phyloP scores from a whole-genome alignment of 73 alveolate species.

The Paramecium primaurelia region DNA sequence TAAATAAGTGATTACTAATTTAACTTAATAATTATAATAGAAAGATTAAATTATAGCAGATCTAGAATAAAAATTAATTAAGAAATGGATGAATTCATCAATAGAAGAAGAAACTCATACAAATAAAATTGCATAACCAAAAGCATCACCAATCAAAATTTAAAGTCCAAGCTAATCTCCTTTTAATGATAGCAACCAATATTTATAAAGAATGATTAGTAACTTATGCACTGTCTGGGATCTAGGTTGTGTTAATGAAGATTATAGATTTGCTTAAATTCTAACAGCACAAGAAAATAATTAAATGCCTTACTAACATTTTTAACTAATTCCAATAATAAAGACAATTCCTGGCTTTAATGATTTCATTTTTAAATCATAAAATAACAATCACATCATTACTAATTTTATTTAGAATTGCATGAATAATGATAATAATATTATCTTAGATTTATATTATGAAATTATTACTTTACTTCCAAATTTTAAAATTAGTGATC shows the following conservation, averaged over 20 bases:
- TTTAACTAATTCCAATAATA: not conserved
- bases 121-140: not conserved
- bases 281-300: not conserved
- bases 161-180: conserved; percentile 16
- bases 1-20: not conserved
- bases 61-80: not conserved
- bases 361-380: not conserved
- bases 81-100: conserved; percentile 6
- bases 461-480: not conserved
- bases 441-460: not conserved
- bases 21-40: not conserved
- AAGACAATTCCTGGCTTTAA: conserved; percentile 5
- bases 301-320: not conserved
- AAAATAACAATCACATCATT: not conserved
- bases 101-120: not conserved
- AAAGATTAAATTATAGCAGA: conserved; percentile 20
- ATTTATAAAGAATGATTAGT: not conserved
- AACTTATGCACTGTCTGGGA: not conserved
- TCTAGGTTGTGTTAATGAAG: not conserved
- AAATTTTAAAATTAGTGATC: not conserved
- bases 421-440: conserved; percentile 2
- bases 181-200: not conserved
- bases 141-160: not conserved
- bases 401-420: not conserved
- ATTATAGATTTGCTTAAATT: conserved; percentile 23